These are phyloP conservation scores for Candida pini DNA, from an alignment of 805 yeast species.

Conservation along the genomic window DNA sequence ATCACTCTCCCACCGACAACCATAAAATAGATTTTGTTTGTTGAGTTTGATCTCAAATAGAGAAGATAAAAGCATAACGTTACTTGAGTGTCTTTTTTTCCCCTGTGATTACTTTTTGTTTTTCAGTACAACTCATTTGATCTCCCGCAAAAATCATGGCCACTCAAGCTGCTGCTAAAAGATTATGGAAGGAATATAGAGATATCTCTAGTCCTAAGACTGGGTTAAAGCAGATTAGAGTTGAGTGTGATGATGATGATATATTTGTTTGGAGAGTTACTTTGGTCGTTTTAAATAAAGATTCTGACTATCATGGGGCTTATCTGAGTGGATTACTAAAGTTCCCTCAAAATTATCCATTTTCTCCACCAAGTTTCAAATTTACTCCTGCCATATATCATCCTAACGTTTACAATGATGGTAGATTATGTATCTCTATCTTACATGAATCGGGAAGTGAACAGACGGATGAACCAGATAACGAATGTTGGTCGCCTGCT, in stretches of 20 bases:
- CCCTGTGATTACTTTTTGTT: too few relatives aligned
- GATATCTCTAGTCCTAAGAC: constrained; percentile 91
- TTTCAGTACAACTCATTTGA: too few relatives aligned
- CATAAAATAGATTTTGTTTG: too few relatives aligned
- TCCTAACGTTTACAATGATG: constrained; percentile 94
- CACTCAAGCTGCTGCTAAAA: constrained; percentile 56
- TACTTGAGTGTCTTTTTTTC: too few relatives aligned
- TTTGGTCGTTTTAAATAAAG: constrained; percentile 85
- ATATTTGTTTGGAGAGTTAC: constrained; percentile 77
- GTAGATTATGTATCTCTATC: constrained; percentile 88
- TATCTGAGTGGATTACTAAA: constrained; percentile 90
- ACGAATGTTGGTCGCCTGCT: constrained; percentile 93
- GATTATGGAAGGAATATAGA: constrained; percentile 86
- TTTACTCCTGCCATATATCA: constrained; percentile 94
- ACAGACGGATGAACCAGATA: constrained; percentile 87
- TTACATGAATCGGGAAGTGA: constrained; percentile 83
- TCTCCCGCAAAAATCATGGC: too few relatives aligned
- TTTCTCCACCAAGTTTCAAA: constrained; percentile 86
- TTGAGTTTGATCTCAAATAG: too few relatives aligned
- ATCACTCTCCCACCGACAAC: too few relatives aligned
- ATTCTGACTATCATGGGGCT: constrained; percentile 90
- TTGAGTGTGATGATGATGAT: constrained; percentile 49
- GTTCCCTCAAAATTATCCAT: constrained; percentile 90
- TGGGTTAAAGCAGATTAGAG: constrained; percentile 35
- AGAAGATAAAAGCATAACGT: too few relatives aligned